phyloP scores from a whole-genome alignment of 2,329 filamentous ascomycete species.

The Madurella mycetomatis region DNA sequence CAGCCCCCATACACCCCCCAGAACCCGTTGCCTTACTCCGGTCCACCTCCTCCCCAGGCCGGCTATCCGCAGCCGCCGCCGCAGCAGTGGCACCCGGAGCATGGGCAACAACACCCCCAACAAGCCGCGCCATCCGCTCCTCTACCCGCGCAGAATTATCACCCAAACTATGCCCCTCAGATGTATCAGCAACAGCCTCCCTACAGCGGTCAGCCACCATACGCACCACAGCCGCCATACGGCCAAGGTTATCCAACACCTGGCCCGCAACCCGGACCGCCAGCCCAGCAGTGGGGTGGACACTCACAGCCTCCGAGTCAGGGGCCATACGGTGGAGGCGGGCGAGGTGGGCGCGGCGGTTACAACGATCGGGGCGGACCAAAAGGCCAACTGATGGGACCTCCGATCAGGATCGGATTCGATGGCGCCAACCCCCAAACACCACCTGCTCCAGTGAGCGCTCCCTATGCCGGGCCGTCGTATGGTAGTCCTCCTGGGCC shows the following conservation, averaged over 20 bases:
- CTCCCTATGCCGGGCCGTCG: slow-evolving; percentile 36
- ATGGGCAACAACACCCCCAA: slow-evolving; percentile 37
- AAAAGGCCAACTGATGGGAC: slow-evolving; percentile 45
- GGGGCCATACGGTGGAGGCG: slow-evolving; percentile 35
- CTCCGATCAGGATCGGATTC: slow-evolving; percentile 52
- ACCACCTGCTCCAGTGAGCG: slow-evolving; percentile 44
- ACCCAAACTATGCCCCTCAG: slow-evolving; percentile 56
- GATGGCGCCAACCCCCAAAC: slow-evolving; percentile 38
- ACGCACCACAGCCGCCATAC: slow-evolving; percentile 31
- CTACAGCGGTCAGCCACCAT: slow-evolving; percentile 23
- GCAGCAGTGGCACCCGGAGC: slow-evolving; percentile 38
- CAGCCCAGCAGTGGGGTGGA: slow-evolving; percentile 41
- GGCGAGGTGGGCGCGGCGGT: slow-evolving; percentile 37
- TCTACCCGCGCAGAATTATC: slow-evolving; percentile 51
- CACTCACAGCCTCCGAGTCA: slow-evolving; percentile 28
- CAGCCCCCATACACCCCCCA: slow-evolving; percentile 33
- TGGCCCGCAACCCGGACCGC: slow-evolving; percentile 32
- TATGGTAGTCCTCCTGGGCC: slow-evolving; percentile 30
- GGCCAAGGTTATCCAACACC: slow-evolving; percentile 31
- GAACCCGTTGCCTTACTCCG: slow-evolving; percentile 26
- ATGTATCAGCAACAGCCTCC: slow-evolving; percentile 40
- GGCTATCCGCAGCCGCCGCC: slow-evolving; percentile 40
- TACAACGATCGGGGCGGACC: slow-evolving; percentile 38
- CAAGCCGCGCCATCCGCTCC: slow-evolving; percentile 44
- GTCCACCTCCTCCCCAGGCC: slow-evolving; percentile 34